Conservation (phyloP, 805 yeast species). For the Hanseniaspora mollemarum region DNA sequence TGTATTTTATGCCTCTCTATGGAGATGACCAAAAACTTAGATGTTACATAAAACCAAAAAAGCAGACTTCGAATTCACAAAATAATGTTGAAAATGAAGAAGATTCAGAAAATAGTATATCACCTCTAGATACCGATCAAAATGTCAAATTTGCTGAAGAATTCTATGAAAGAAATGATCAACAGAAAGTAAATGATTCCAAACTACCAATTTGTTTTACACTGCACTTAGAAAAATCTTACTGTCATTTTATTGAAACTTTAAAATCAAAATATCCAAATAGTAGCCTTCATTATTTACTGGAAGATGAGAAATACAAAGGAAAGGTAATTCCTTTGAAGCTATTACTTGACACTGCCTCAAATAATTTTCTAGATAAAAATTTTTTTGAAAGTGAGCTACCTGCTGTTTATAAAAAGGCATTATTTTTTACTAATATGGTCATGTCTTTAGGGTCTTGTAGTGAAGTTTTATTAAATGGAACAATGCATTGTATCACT, state of each 20-base stretch:
- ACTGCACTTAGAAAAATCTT: conserved; percentile 12
- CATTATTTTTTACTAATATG: conserved; percentile 62
- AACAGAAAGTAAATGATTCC: not conserved
- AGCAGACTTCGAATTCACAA: not conserved
- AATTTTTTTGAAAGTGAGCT: conserved; percentile 27
- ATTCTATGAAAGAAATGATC: not conserved
- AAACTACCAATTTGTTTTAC: not conserved
- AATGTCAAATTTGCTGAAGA: not conserved
- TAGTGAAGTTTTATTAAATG: conserved; percentile 56
- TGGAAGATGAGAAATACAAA: conserved; percentile 3
- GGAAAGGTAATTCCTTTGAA: conserved; percentile 17
- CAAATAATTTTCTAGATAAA: conserved; percentile 27
- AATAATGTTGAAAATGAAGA: not conserved
- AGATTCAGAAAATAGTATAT: conserved; percentile 19
- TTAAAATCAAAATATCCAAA: conserved; percentile 7
- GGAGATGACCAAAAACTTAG: conserved; percentile 38
- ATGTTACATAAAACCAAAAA: not conserved
- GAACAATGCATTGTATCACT: conserved; percentile 54
- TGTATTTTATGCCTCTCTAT: conserved; percentile 66
- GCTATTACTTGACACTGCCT: conserved; percentile 32
- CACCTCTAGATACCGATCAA: conserved; percentile 17
- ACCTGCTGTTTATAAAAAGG: conserved; percentile 40
- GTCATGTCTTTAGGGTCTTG: conserved; percentile 74
- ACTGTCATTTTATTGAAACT: conserved; percentile 7
- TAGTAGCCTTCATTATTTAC: not conserved